These are phyloP conservation scores for Candida parachauliodes DNA, from an alignment of 805 yeast species.

Conservation along the genomic window DNA sequence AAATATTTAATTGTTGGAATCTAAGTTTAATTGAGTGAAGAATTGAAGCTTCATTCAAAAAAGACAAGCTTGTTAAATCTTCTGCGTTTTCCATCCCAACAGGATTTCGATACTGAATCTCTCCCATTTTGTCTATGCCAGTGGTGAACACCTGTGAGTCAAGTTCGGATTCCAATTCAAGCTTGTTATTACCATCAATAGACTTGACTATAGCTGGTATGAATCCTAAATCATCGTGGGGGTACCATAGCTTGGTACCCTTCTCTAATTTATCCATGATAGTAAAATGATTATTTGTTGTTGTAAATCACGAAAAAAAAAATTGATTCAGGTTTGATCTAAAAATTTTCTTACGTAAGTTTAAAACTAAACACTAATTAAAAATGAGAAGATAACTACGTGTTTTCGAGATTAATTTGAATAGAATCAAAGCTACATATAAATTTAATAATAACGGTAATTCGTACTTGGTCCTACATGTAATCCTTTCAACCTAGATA, in stretches of 20 bases:
- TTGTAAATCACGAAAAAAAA: constrained; percentile 6
- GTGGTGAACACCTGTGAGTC: constrained; percentile 43
- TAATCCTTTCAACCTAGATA: too few species aligned
- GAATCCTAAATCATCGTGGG: constrained; percentile 73
- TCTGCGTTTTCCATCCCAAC: constrained; percentile 90
- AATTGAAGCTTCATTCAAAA: constrained; percentile 94
- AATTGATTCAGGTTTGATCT: background rate
- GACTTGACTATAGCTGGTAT: constrained; percentile 59
- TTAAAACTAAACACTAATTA: background rate
- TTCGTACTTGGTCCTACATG: too few species aligned
- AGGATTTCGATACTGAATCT: constrained; percentile 77
- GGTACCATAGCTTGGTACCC: constrained; percentile 76
- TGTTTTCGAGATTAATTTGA: too few species aligned
- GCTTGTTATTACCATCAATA: constrained; percentile 40
- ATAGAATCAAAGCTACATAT: too few species aligned
- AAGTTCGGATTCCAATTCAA: constrained; percentile 54
- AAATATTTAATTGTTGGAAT: constrained; percentile 84
- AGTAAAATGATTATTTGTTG: background rate
- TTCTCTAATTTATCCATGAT: constrained; percentile 13
- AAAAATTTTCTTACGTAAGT: background rate
- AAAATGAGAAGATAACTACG: too few species aligned
- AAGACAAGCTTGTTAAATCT: constrained; percentile 88
- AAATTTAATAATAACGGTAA: too few species aligned
- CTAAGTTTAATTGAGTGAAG: constrained; percentile 88
- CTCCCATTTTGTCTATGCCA: constrained; percentile 47